Conservation (phyloP, 192 early-diverging fungal genomes). For the Backusella morwellensis region DNA sequence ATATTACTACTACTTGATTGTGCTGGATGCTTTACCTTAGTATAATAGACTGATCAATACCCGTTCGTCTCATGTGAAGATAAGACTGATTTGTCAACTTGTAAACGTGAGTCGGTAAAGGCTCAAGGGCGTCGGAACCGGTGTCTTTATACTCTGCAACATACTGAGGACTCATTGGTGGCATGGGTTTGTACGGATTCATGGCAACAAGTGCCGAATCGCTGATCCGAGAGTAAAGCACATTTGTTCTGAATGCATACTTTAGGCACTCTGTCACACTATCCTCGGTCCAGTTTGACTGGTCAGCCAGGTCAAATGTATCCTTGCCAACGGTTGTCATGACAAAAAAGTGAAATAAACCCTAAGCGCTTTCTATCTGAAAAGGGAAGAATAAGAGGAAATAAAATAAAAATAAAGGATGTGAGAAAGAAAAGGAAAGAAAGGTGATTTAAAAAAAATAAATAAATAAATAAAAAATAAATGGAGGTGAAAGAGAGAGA, state of each 20-base stretch:
- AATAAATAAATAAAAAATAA: background rate
- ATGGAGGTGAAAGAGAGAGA: too few relatives aligned
- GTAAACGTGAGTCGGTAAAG: conserved; percentile 70
- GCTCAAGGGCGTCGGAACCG: conserved; percentile 38
- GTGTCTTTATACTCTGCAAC: conserved; percentile 67
- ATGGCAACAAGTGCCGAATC: conserved; percentile 62
- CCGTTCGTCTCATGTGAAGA: conserved; percentile 72
- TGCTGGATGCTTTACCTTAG: conserved; percentile 23
- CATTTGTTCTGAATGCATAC: conserved; percentile 47
- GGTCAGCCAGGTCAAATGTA: conserved; percentile 24
- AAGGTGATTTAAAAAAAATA: background rate
- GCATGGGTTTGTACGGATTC: conserved; percentile 52
- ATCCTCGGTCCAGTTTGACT: conserved; percentile 33
- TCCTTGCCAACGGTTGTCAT: background rate
- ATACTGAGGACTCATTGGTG: conserved; percentile 62
- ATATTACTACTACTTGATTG: background rate
- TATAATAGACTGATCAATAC: conserved; percentile 56
- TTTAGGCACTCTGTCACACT: conserved; percentile 44
- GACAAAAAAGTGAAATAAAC: background rate
- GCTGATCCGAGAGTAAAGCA: conserved; percentile 56
- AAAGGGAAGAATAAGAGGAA: background rate
- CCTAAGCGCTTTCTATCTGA: background rate
- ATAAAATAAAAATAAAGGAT: background rate
- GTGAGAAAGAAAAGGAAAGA: background rate
- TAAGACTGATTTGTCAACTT: conserved; percentile 75